Evolutionary conservation across 129 eudicot species (phyloP).

Genomic region (Daucus carota): DH1_v3.0 NC_030386.2:36050501-36051000

Average conservation of each 20-base stretch:
- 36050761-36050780: neutral
- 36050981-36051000: too few relatives aligned
- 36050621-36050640: constrained; percentile 56
- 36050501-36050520: constrained; percentile 33
- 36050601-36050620: constrained; percentile 48
- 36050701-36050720: neutral
- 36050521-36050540: constrained; percentile 48
- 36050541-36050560: constrained; percentile 40
- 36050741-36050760: neutral
- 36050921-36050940: neutral
- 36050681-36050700: neutral
- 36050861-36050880: neutral
- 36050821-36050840: neutral
- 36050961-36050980: neutral
- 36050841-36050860: neutral
- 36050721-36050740: neutral
- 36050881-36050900: neutral
- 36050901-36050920: too few relatives aligned
- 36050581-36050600: constrained; percentile 74
- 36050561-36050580: constrained; percentile 72
- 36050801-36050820: neutral
- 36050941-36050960: neutral
- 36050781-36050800: neutral
- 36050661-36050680: neutral
- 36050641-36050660: constrained; percentile 31